These are phyloP conservation scores for Solanum chaucha DNA, from an alignment of 257 asterid species.

Conservation along the genomic window DNA sequence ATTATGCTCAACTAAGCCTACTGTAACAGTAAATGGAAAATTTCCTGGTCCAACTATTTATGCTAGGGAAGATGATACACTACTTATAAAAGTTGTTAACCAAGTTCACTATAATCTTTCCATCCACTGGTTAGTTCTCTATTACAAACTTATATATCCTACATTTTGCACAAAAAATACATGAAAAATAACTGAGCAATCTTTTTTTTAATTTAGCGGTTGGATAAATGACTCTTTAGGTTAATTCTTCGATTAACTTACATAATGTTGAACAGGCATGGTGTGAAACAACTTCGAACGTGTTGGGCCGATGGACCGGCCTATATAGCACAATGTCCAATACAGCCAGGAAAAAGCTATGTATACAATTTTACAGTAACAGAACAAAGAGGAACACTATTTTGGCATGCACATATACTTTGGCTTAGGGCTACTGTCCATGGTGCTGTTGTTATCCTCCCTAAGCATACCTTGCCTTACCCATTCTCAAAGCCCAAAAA, in stretches of 20 bases:
- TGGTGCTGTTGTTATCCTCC: conserved; percentile 26
- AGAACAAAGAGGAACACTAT: conserved; percentile 28
- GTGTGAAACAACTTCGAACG: conserved; percentile 19
- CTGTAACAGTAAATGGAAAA: conserved; percentile 48
- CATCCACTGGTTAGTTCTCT: conserved; percentile 37
- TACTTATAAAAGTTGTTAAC: conserved; percentile 44
- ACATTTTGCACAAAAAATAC: neutral
- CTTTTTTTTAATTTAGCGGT: neutral
- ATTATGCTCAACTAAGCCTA: conserved; percentile 44
- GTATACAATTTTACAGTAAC: conserved; percentile 22
- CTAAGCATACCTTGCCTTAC: conserved; percentile 17
- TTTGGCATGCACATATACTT: conserved; percentile 38
- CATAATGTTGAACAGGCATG: conserved; percentile 16
- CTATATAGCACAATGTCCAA: conserved; percentile 30
- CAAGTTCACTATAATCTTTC: conserved; percentile 39
- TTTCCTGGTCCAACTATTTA: conserved; percentile 55
- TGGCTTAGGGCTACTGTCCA: conserved; percentile 39
- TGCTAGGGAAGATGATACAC: conserved; percentile 51
- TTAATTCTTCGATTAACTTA: neutral
- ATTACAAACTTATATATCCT: neutral
- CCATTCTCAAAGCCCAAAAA: conserved; percentile 24
- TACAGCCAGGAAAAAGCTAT: conserved; percentile 20
- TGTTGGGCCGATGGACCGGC: conserved; percentile 44
- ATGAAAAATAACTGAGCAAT: neutral
- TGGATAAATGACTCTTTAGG: neutral